phyloP scores from a whole-genome alignment of 306 rosid genomes.

The Vigna angularis region DNA sequence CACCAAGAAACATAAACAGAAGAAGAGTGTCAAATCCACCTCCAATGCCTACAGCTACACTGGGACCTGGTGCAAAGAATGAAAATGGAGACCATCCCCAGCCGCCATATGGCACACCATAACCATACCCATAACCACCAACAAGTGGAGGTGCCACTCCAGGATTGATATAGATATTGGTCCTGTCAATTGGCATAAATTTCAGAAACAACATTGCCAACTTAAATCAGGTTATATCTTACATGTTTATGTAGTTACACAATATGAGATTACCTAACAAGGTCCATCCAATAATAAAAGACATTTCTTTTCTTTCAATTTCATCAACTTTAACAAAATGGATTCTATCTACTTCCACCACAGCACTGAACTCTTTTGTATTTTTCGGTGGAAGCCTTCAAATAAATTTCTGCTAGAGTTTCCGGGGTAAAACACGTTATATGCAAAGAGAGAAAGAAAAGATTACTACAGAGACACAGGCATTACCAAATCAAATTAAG shows the following conservation, averaged over 20 bases:
- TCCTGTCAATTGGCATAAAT: constrained; percentile 57
- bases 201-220: constrained; percentile 25
- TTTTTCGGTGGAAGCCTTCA: background rate
- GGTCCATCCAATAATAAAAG: constrained; percentile 1
- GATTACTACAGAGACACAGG: background rate
- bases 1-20: constrained; percentile 76
- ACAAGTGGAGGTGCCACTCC: constrained; percentile 85
- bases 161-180: constrained; percentile 87
- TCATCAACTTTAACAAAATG: background rate
- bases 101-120: constrained; percentile 80
- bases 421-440: background rate
- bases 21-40: constrained; percentile 80
- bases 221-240: background rate
- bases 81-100: constrained; percentile 99
- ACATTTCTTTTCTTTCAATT: constrained; percentile 14
- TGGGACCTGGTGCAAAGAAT: constrained; percentile 90
- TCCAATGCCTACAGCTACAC: constrained; percentile 83
- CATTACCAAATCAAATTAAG: background rate
- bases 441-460: background rate
- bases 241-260: too few relatives aligned
- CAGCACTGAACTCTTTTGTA: background rate
- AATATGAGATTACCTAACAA: background rate
- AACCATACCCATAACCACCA: constrained; percentile 92
- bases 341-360: background rate
- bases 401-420: background rate